Base-by-base conservation (phyloP, 2,329 filamentous ascomycete species). In the Ceratocystiopsis sp. region DNA sequence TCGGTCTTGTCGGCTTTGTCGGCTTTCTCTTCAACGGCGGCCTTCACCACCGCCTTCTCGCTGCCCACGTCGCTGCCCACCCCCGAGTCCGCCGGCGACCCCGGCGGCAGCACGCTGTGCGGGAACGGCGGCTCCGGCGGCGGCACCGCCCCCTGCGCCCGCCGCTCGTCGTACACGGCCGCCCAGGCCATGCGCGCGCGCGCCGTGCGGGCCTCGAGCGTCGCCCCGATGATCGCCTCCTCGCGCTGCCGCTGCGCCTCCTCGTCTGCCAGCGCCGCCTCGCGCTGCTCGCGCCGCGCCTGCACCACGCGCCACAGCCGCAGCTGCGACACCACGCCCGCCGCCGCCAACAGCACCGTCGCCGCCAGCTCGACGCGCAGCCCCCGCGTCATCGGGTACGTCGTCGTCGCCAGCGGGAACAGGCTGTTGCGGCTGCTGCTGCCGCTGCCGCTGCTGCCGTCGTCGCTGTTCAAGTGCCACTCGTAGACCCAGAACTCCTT, bases 401-500 rank as follows among this genome's bases (percentile, higher is more conserved):
- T 85, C 40, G 69, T 67, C 1, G 81, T 80, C 35, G 75, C 72
- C 2, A 85, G 62, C 0, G 87, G 87, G 53, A 96, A 96, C 1
- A 86, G 64, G 25, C 4, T 29, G 25, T 29, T 29, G 25, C 25
- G 5, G 25, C 25, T 11, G 25, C 25, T 8, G 25, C 25, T 29
- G 25, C 25, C 25, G 25, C 25, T 29, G 25, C 25, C 25, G 25
- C 25, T 11, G 25, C 25, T 29, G 25, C 25, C 25, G 25, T 21
- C 19, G 41, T 81, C 69, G 37, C 76, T 66, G 57, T 95, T 95
- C 35, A 96, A 61, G 38, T 65, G 65, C 89, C 89, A 96, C 35
- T 93, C 69, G 57, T 93, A 96, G 7, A 84, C 71, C 89, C 89
- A 96, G 52, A 95, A 95, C 58, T 96, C 89, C 59, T 94, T 95